These are phyloP conservation scores for Ganoderma meredithae DNA, from an alignment of 1,284 basidiomycete genomes.

Conservation along the genomic window DNA sequence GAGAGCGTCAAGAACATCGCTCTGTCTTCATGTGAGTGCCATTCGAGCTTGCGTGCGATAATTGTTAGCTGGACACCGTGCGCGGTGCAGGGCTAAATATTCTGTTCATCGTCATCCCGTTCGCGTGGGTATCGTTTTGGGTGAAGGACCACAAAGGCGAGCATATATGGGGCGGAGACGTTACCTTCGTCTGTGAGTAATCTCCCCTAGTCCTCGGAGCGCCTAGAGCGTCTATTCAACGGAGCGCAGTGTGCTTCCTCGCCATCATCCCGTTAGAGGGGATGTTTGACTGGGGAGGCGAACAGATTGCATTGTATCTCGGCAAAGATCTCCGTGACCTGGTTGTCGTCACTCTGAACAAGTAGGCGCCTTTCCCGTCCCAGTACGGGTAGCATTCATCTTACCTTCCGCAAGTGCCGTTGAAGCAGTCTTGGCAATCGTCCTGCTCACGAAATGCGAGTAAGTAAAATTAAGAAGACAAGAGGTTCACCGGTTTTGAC, in stretches of 20 bases:
- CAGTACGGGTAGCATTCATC: slow-evolving; percentile 45
- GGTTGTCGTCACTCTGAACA: slow-evolving; percentile 64
- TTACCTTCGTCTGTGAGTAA: slow-evolving; percentile 48
- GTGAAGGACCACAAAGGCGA: slow-evolving; percentile 5
- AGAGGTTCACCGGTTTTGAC: background rate
- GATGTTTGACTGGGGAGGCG: slow-evolving; percentile 67
- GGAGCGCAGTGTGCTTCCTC: slow-evolving; percentile 55
- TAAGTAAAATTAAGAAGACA: slow-evolving; percentile 44
- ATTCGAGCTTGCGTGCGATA: slow-evolving; percentile 33
- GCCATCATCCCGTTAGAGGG: slow-evolving; percentile 62
- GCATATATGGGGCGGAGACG: slow-evolving; percentile 34
- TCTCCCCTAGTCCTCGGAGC: background rate
- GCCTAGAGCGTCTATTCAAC: background rate
- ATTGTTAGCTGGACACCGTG: background rate
- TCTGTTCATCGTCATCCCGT: slow-evolving; percentile 58
- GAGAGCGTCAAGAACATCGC: slow-evolving; percentile 56
- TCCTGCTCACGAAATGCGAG: slow-evolving; percentile 71
- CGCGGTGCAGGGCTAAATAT: slow-evolving; percentile 16
- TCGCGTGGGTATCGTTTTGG: slow-evolving; percentile 71
- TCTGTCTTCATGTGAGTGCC: slow-evolving; percentile 56
- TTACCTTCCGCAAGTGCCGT: slow-evolving; percentile 46
- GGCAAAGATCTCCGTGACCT: slow-evolving; percentile 66
- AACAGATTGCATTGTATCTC: slow-evolving; percentile 65
- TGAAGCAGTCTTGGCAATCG: slow-evolving; percentile 73
- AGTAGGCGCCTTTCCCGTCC: slow-evolving; percentile 48